phyloP scores from a whole-genome alignment of 1,139 yeast genomes.

The Waltiozyma solani region DNA sequence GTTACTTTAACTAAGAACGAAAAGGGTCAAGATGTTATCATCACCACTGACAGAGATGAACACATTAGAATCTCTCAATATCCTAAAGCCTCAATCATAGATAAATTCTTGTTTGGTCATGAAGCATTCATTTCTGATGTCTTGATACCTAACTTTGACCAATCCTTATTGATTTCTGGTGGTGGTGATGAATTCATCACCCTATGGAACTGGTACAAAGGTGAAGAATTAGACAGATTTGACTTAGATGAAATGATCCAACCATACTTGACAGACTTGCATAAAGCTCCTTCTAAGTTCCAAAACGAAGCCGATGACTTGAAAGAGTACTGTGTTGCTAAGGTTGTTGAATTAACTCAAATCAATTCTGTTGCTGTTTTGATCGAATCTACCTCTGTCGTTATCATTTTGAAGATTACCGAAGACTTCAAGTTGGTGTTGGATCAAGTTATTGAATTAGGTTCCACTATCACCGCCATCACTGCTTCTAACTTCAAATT shows the following conservation, averaged over 20 bases:
- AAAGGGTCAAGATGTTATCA: slow-evolving; percentile 36
- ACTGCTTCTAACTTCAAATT: slow-evolving; percentile 25
- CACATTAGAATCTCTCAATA: slow-evolving; percentile 82
- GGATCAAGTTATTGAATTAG: slow-evolving; percentile 23
- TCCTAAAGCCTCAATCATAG: slow-evolving; percentile 71
- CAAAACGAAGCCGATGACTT: slow-evolving; percentile 39
- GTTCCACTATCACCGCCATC: slow-evolving; percentile 25
- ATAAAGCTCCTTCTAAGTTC: slow-evolving; percentile 60
- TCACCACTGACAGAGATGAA: slow-evolving; percentile 93
- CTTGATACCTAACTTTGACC: slow-evolving; percentile 39
- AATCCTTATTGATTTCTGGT: slow-evolving; percentile 50
- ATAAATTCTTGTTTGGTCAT: slow-evolving; percentile 84
- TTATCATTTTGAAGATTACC: slow-evolving; percentile 33
- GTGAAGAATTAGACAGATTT: slow-evolving; percentile 36
- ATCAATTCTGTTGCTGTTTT: slow-evolving; percentile 30
- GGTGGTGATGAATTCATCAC: slow-evolving; percentile 84
- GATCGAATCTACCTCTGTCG: slow-evolving; percentile 45
- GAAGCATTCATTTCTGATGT: slow-evolving; percentile 66
- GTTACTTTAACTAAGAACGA: slow-evolving; percentile 37
- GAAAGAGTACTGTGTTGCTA: slow-evolving; percentile 45
- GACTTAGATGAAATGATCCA: slow-evolving; percentile 39
- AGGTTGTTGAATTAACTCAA: slow-evolving; percentile 29
- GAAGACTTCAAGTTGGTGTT: slow-evolving; percentile 18
- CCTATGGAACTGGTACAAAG: slow-evolving; percentile 67
- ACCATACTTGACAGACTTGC: slow-evolving; percentile 43